These are phyloP conservation scores for Purpureocillium lavendulum DNA, from an alignment of 2,329 filamentous ascomycete species.

Conservation along the genomic window DNA sequence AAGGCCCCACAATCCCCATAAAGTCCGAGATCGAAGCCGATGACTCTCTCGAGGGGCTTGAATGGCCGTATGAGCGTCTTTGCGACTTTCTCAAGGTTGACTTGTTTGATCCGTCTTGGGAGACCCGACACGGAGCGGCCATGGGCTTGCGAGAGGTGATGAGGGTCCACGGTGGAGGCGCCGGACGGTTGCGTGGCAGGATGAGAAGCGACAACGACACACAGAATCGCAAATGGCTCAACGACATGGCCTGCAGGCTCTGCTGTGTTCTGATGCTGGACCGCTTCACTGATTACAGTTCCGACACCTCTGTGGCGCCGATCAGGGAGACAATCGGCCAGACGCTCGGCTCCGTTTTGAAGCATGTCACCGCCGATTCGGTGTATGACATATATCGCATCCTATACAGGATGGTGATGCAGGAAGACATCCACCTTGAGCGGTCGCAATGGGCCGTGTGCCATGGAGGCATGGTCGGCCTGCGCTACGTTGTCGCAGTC, in stretches of 20 bases:
- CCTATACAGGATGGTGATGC: conserved; percentile 85
- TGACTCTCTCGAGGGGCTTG: conserved; percentile 64
- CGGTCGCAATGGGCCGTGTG: conserved; percentile 86
- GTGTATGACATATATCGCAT: conserved; percentile 81
- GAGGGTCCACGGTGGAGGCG: conserved; percentile 82
- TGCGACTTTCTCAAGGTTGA: conserved; percentile 93
- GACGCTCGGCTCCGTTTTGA: conserved; percentile 80
- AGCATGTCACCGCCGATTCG: conserved; percentile 69
- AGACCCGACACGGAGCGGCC: conserved; percentile 89
- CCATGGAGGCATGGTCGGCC: conserved; percentile 94
- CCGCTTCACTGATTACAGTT: conserved; percentile 94
- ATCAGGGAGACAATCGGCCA: conserved; percentile 95
- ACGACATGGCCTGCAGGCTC: conserved; percentile 89
- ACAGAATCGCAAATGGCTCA: conserved; percentile 78
- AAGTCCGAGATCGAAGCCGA: conserved; percentile 81
- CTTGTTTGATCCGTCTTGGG: conserved; percentile 89
- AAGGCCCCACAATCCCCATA: conserved; percentile 70
- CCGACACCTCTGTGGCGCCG: conserved; percentile 91
- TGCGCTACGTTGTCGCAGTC: conserved; percentile 91
- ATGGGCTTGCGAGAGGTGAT: conserved; percentile 91
- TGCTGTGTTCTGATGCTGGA: conserved; percentile 97
- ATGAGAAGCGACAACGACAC: conserved; percentile 65
- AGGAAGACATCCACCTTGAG: conserved; percentile 67
- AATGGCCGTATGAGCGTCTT: conserved; percentile 91
- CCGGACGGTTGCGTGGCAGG: conserved; percentile 68